Evolutionary conservation across 83 land plant species (phyloP).

Genomic region (Thuja plicata): DNA sequence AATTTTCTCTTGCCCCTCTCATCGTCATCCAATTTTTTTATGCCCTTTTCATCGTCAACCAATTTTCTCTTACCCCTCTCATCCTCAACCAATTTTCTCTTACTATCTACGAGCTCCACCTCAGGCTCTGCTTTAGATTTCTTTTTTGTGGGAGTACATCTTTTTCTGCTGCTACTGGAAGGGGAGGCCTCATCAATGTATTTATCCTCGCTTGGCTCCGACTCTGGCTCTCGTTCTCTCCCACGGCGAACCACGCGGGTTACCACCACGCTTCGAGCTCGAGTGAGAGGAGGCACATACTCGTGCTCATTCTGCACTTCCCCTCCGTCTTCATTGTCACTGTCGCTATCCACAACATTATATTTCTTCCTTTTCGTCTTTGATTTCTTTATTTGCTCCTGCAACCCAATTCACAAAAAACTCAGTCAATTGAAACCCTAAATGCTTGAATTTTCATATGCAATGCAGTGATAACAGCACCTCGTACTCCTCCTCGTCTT

Average conservation of each 20-base stretch:
- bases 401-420: neutral
- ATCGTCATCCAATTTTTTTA: too few relatives aligned
- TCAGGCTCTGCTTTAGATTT: neutral
- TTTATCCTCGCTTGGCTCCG: neutral
- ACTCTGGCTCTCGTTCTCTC: neutral
- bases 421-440: neutral
- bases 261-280: slow-evolving; percentile 1
- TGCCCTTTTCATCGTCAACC: too few relatives aligned
- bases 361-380: neutral
- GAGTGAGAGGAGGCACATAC: slow-evolving; percentile 7
- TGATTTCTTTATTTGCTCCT: neutral
- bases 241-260: neutral
- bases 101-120: neutral
- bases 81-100: neutral
- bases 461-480: neutral
- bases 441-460: neutral
- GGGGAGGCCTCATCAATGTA: neutral
- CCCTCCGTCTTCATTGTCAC: neutral
- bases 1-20: neutral
- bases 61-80: neutral
- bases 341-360: neutral
- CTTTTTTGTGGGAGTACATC: neutral
- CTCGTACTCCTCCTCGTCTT: slow-evolving; percentile 23
- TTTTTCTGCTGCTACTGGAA: neutral
- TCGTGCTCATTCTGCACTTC: slow-evolving; percentile 4